These are phyloP conservation scores for Aaosphaeria pasadenensis DNA, from an alignment of 2,329 filamentous ascomycete genomes.

Conservation along the genomic window DNA sequence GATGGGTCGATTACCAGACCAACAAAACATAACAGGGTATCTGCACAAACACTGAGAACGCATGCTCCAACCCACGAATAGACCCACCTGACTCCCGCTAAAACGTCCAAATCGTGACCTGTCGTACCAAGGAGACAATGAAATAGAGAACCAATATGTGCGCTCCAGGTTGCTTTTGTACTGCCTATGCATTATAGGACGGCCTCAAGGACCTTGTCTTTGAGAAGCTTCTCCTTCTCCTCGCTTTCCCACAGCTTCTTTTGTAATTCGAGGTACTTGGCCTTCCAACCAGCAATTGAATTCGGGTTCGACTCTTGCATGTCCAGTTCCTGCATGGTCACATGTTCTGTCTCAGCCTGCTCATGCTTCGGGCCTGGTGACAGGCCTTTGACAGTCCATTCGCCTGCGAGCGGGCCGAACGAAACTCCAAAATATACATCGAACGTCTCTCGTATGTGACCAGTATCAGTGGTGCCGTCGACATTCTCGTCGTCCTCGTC, in stretches of 20 bases:
- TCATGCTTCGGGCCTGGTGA: conserved; percentile 7
- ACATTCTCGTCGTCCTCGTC: conserved; percentile 39
- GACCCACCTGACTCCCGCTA: no score
- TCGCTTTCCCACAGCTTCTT: conserved; percentile 32
- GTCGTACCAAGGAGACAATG: no score
- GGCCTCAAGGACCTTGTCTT: conserved; percentile 38
- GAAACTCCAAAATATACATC: conserved; percentile 44
- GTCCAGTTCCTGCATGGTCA: conserved; percentile 7
- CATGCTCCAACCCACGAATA: no score
- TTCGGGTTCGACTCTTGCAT: conserved; percentile 9
- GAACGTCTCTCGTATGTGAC: conserved; percentile 37
- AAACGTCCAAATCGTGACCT: no score
- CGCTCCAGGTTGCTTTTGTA: no score
- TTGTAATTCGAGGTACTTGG: conserved; percentile 31
- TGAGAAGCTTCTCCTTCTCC: conserved; percentile 31
- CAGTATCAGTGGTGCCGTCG: conserved; percentile 11
- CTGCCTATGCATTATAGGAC: conserved; percentile 23
- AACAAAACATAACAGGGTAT: no score
- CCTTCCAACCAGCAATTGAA: conserved; percentile 28
- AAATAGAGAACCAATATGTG: no score
- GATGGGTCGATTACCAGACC: no score
- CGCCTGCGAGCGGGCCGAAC: conserved; percentile 41
- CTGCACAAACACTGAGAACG: no score
- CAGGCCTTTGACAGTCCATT: conserved; percentile 44
- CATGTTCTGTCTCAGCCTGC: conserved; percentile 1